A percentile compares a stretch with the other conserved stretches of the same genome.
phyloP scores from a whole-genome alignment of 2,329 filamentous ascomycete species.

The Teratosphaeria epicoccoides region DNA sequence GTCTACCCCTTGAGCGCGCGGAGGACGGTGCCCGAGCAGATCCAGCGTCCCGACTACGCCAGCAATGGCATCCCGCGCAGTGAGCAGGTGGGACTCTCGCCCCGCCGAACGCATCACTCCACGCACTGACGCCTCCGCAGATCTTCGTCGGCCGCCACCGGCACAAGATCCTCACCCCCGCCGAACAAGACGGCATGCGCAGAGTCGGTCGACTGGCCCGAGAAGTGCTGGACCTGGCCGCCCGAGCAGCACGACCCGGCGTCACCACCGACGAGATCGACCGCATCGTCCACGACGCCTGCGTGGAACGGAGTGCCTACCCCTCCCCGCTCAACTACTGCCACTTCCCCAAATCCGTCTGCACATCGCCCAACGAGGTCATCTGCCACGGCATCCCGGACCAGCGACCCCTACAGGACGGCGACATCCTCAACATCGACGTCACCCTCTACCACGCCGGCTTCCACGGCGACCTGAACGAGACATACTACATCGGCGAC shows the following conservation, averaged over 20 bases:
- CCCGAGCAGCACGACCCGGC: slow-evolving; percentile 72
- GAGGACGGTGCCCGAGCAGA: slow-evolving; percentile 65
- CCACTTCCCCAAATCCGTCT: slow-evolving; percentile 95
- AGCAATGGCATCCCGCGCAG: slow-evolving; percentile 65
- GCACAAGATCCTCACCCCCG: slow-evolving; percentile 69
- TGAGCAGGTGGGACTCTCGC: slow-evolving; percentile 49
- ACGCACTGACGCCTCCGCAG: slow-evolving; percentile 4
- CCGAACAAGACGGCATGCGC: slow-evolving; percentile 79
- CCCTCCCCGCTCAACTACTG: slow-evolving; percentile 92
- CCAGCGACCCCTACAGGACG: slow-evolving; percentile 72
- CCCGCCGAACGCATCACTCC: neutral
- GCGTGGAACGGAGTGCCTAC: slow-evolving; percentile 83
- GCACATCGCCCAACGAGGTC: slow-evolving; percentile 91
- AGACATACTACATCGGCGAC: slow-evolving; percentile 96
- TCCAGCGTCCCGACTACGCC: slow-evolving; percentile 79
- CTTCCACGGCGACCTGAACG: slow-evolving; percentile 93
- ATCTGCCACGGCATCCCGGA: slow-evolving; percentile 99
- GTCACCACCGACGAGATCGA: slow-evolving; percentile 95
- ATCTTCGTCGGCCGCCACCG: slow-evolving; percentile 59
- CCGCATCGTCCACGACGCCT: slow-evolving; percentile 88
- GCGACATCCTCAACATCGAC: slow-evolving; percentile 95
- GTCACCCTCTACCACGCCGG: slow-evolving; percentile 89
- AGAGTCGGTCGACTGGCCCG: slow-evolving; percentile 79
- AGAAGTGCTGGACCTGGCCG: slow-evolving; percentile 88
- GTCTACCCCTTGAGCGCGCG: slow-evolving; percentile 58